Base-by-base conservation (phyloP, 306 rosid species). In the Echinosophora koreensis region DNA sequence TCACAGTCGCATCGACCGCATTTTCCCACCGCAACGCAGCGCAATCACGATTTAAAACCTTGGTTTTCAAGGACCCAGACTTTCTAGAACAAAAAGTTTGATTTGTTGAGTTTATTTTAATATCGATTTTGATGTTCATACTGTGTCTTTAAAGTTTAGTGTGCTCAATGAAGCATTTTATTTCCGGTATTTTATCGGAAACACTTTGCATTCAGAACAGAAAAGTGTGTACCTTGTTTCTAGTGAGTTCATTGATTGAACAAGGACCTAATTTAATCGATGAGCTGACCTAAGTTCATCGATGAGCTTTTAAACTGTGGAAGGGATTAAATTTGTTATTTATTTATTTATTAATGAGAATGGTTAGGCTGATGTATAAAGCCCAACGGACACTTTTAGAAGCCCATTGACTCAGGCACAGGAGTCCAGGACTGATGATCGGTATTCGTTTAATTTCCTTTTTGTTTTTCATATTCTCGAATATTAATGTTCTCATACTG, bases 101-200 rank as follows among this genome's bases (percentile, higher is more conserved):
- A 9, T 49, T 37, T 39, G 35, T 14, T 57, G 8, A 11, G 39
- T 17, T 65, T 55, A 34, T 14, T 34, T 64, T 64, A 56, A 39
- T 66, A 49, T 80, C 47, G 35, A 73, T 37, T 15, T 66, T 37
- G 76, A 67, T 66, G 59, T 50, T 46, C 58, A 47, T 66, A 18
- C 64, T 18, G 10, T 18, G 10, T 27, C 60, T 42, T 2, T 28
- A 63, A 51, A 34, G 11, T 13, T 56, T 74, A 6, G 15, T 63
- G 62, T 80, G 16, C 11, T 57, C 38, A 35, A 5, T 41, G 30
- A 17, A 22, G 22, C 22, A 22, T 22, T 22, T 22, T 22, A 22
- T 22, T 22, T 22, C 22, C 22, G 22, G 46, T 27, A 58, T 41
- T 15, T 55, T 55, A 10, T 70, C 35, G 16, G 8, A 42, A 70